Percentiles rank a stretch among this genome's conserved stretches.
phyloP scores from a whole-genome alignment of 2,329 filamentous ascomycete species.

The Cladophialophora yegresii region DNA sequence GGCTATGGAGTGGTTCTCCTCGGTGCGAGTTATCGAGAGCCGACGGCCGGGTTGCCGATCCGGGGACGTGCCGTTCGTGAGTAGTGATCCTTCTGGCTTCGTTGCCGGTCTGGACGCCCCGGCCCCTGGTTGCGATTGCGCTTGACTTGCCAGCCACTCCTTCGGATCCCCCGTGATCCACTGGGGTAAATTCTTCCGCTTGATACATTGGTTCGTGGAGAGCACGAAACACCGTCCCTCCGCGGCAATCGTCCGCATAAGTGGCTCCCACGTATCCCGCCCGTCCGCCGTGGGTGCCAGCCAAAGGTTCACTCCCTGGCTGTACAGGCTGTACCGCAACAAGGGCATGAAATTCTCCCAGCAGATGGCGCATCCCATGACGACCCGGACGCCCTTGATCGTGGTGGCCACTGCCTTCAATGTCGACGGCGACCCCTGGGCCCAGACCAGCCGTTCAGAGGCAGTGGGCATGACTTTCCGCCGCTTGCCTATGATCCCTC shows the following conservation, averaged over 20 bases:
- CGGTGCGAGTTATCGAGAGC: slow-evolving; percentile 39
- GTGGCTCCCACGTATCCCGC: slow-evolving; percentile 75
- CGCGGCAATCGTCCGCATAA: slow-evolving; percentile 79
- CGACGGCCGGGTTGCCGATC: slow-evolving; percentile 28
- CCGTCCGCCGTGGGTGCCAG: slow-evolving; percentile 86
- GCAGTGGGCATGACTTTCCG: slow-evolving; percentile 93
- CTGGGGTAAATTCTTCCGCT: slow-evolving; percentile 57
- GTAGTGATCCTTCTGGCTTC: neutral
- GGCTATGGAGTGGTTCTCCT: slow-evolving; percentile 52
- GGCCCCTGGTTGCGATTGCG: neutral
- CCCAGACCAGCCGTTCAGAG: slow-evolving; percentile 82
- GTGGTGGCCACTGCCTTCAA: slow-evolving; percentile 75
- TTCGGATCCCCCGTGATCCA: slow-evolving; percentile 53
- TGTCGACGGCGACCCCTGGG: slow-evolving; percentile 76
- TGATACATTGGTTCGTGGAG: slow-evolving; percentile 79
- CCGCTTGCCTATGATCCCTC: slow-evolving; percentile 77
- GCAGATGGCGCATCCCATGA: slow-evolving; percentile 84
- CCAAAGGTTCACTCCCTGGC: slow-evolving; percentile 89
- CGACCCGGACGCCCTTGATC: slow-evolving; percentile 76
- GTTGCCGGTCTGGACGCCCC: neutral
- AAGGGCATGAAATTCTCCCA: slow-evolving; percentile 98
- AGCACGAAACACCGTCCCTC: slow-evolving; percentile 86
- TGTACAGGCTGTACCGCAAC: slow-evolving; percentile 78
- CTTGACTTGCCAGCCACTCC: slow-evolving; percentile 8
- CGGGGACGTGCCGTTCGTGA: slow-evolving; percentile 14